Conservation (phyloP, 2,329 filamentous ascomycete genomes). For the Hansfordia pulvinata region DNA sequence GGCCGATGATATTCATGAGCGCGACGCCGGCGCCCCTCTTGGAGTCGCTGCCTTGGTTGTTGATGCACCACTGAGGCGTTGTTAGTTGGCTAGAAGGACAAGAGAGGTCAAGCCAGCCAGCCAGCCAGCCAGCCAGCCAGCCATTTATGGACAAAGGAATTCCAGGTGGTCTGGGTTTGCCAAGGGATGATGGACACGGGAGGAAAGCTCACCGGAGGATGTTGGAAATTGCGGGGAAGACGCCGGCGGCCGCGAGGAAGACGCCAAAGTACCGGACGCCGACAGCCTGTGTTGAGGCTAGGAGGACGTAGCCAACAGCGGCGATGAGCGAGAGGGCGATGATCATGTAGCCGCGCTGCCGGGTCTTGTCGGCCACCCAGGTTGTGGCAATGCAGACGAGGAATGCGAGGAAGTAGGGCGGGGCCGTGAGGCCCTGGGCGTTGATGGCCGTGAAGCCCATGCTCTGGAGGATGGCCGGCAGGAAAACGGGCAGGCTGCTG, state of each 20-base stretch:
- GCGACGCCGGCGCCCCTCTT: slow-evolving; percentile 50
- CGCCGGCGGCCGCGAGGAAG: slow-evolving; percentile 39
- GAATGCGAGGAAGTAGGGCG: slow-evolving; percentile 57
- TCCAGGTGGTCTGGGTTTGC: too few species aligned
- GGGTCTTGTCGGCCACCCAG: slow-evolving; percentile 50
- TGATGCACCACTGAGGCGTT: slow-evolving; percentile 21
- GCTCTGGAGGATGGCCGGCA: slow-evolving; percentile 46
- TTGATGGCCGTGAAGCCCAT: slow-evolving; percentile 57
- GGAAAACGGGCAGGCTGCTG: slow-evolving; percentile 49
- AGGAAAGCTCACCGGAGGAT: slow-evolving; percentile 53
- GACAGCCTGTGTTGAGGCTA: slow-evolving; percentile 35
- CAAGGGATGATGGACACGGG: background rate
- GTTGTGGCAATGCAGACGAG: slow-evolving; percentile 46
- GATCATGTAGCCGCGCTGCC: slow-evolving; percentile 50
- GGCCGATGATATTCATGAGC: slow-evolving; percentile 44
- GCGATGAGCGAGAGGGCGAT: slow-evolving; percentile 40
- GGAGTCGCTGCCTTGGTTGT: slow-evolving; percentile 57
- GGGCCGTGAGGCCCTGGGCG: slow-evolving; percentile 59
- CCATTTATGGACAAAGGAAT: too few species aligned
- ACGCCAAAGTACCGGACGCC: slow-evolving; percentile 25
- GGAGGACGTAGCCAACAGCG: slow-evolving; percentile 49
- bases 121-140: too few species aligned
- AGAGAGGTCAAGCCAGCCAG: too few species aligned
- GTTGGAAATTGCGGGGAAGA: slow-evolving; percentile 56
- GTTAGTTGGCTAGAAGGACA: background rate